phyloP scores from a whole-genome alignment of 1,139 yeast species.

The Candida sp. region DNA sequence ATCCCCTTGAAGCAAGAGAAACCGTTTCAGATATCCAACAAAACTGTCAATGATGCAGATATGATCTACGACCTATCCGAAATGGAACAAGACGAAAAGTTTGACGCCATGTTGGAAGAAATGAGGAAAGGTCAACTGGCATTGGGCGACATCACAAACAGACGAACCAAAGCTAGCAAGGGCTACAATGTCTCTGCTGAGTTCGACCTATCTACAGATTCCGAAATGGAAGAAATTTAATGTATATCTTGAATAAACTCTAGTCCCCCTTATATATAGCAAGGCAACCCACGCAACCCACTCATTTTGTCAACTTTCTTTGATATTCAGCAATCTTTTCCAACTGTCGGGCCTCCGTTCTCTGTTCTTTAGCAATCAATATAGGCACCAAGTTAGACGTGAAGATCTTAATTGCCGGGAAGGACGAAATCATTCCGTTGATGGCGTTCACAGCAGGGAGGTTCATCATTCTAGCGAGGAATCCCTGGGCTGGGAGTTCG shows the following conservation, averaged over 20 bases:
- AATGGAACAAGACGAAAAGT: slow-evolving; percentile 27
- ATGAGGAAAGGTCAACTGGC: not conserved
- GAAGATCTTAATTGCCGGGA: slow-evolving; percentile 60
- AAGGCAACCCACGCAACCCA: not conserved
- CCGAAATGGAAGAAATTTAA: slow-evolving; percentile 22
- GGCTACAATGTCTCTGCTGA: slow-evolving; percentile 11
- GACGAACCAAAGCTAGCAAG: not conserved
- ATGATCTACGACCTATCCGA: slow-evolving; percentile 27
- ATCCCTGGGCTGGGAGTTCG: slow-evolving; percentile 49
- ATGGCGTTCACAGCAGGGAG: slow-evolving; percentile 64
- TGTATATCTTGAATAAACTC: not conserved
- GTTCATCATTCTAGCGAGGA: slow-evolving; percentile 48
- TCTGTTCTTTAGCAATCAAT: slow-evolving; percentile 40
- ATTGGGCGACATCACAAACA: not conserved
- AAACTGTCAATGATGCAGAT: slow-evolving; percentile 12
- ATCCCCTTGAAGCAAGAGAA: slow-evolving; percentile 2
- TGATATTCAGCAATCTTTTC: slow-evolving; percentile 6
- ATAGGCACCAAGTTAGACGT: slow-evolving; percentile 64
- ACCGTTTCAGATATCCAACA: not conserved
- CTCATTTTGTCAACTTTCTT: slow-evolving; percentile 1
- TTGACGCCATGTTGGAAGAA: slow-evolving; percentile 17
- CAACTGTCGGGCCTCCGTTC: slow-evolving; percentile 14
- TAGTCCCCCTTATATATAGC: not conserved
- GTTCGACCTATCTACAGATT: slow-evolving; percentile 19
- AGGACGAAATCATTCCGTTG: slow-evolving; percentile 62